Conservation (phyloP, 1,284 basidiomycete species). For the Sporisorium reilianum region DNA sequence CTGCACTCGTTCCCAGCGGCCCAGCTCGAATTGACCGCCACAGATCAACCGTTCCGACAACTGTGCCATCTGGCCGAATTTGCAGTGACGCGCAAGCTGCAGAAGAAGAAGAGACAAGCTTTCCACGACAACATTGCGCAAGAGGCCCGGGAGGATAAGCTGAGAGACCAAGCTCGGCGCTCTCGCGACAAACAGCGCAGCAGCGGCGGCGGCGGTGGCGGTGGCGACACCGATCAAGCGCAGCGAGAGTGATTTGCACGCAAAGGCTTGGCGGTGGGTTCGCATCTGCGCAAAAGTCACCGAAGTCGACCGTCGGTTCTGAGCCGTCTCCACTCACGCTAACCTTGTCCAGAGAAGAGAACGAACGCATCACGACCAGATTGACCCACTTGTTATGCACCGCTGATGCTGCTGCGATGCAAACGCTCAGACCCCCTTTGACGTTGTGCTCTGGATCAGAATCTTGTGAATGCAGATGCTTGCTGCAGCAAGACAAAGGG, state of each 20-base stretch:
- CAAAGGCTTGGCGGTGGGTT: no score
- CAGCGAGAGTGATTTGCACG: no score
- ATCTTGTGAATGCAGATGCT: background rate
- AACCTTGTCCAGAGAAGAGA: no score
- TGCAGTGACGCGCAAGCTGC: background rate
- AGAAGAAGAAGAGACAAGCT: background rate
- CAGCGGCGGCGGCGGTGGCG: background rate
- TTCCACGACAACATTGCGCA: background rate
- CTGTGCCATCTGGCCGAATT: constrained; percentile 9
- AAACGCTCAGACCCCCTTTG: background rate
- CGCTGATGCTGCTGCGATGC: background rate
- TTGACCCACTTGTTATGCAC: no score
- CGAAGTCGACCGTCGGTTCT: background rate
- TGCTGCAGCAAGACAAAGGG: constrained; percentile 1
- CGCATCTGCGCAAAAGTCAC: background rate
- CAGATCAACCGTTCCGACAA: constrained; percentile 7
- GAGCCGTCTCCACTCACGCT: no score
- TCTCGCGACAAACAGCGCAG: background rate
- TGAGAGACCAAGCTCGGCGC: background rate
- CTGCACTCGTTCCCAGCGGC: background rate
- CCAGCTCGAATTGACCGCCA: background rate
- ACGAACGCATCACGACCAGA: background rate
- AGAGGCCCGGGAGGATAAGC: background rate
- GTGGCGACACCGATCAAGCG: background rate
- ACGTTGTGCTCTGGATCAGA: background rate